Conservation (phyloP, 2,329 filamentous ascomycete genomes). For the Davidsoniella eucalypti region DNA sequence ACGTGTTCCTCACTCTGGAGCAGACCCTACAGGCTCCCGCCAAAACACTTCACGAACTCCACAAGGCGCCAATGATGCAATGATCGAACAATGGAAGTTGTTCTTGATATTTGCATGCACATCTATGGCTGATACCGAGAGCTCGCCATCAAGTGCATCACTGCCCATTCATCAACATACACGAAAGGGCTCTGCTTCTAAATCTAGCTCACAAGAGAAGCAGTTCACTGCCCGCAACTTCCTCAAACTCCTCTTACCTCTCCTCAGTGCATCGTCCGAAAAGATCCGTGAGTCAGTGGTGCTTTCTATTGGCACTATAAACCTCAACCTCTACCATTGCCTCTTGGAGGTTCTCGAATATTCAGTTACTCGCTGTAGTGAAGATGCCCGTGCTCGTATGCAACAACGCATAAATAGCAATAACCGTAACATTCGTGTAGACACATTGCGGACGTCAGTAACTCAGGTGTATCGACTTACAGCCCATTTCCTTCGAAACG, state of each 20-base stretch:
- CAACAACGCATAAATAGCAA: constrained; percentile 77
- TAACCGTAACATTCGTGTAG: constrained; percentile 68
- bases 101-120: constrained; percentile 96
- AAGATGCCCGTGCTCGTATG: constrained; percentile 72
- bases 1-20: constrained; percentile 46
- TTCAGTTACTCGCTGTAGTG: constrained; percentile 69
- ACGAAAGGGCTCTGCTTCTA: constrained; percentile 59
- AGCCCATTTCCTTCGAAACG: constrained; percentile 67
- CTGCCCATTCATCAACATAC: constrained; percentile 44
- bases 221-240: constrained; percentile 77
- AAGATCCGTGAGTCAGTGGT: constrained; percentile 84
- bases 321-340: constrained; percentile 81
- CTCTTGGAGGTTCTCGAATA: constrained; percentile 80
- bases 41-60: constrained; percentile 34
- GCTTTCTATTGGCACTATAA: constrained; percentile 82
- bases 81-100: constrained; percentile 95
- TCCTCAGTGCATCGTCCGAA: constrained; percentile 63
- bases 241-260: constrained; percentile 80
- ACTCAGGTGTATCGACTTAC: constrained; percentile 94
- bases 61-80: constrained; percentile 63
- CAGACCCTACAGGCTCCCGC: constrained; percentile 39
- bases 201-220: constrained; percentile 49
- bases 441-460: constrained; percentile 79
- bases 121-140: constrained; percentile 71
- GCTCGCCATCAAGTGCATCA: constrained; percentile 28